These are phyloP conservation scores for Lepiota subincarnata DNA, from an alignment of 768 basidiomycete species.

Conservation along the genomic window DNA sequence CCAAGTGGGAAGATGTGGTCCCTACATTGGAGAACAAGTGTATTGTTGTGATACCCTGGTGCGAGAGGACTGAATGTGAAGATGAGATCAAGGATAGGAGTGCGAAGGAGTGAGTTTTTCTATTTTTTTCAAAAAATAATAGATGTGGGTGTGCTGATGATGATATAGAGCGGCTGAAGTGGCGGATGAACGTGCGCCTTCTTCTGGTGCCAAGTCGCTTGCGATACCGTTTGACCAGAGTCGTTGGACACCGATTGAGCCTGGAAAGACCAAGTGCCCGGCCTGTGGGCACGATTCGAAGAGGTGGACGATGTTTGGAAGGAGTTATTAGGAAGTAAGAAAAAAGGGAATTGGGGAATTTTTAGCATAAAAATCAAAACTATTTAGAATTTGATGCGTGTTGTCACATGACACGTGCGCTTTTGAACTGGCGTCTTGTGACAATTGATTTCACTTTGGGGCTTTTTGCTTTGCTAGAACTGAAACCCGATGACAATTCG, in stretches of 20 bases:
- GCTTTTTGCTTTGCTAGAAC: too few species aligned
- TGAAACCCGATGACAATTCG: conserved; percentile 6
- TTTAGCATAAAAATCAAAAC: too few species aligned
- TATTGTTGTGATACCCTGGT: conserved; percentile 92
- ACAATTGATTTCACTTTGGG: too few species aligned
- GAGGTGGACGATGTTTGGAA: conserved; percentile 96
- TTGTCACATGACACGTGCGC: too few species aligned
- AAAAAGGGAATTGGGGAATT: neutral
- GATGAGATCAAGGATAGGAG: conserved; percentile 97
- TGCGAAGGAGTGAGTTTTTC: conserved; percentile 63
- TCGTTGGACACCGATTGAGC: conserved; percentile 74
- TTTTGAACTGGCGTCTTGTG: too few species aligned
- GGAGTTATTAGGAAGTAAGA: conserved; percentile 64
- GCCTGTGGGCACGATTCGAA: conserved; percentile 87
- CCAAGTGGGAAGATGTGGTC: conserved; percentile 90
- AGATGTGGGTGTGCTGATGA: neutral
- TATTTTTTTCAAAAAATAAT: conserved; percentile 1
- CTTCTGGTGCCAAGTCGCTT: conserved; percentile 95
- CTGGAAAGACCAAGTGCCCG: conserved; percentile 85
- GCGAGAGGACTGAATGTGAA: conserved; percentile 88
- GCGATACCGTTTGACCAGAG: conserved; percentile 95
- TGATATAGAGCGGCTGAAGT: conserved; percentile 61
- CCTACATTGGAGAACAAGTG: conserved; percentile 87
- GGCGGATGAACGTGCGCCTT: conserved; percentile 92
- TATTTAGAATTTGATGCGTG: too few species aligned